These are phyloP conservation scores for Zygosaccharomyces pseudobailii DNA, from an alignment of 1,139 yeast genomes.

Conservation along the genomic window DNA sequence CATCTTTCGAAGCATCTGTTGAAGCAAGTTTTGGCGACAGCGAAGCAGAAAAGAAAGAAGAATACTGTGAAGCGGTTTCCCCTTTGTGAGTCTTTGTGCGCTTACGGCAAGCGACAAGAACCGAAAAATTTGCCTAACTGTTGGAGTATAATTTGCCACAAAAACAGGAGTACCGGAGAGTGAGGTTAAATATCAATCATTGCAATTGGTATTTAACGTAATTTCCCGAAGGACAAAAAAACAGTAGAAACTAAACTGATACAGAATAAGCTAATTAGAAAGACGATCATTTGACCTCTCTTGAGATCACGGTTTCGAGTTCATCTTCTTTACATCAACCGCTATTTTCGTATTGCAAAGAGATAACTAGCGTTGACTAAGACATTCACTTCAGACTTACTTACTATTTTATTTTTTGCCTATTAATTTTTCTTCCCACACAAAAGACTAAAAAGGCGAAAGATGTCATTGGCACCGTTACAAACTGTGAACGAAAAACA, in stretches of 20 bases:
- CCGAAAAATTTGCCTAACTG: neutral
- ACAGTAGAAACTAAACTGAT: neutral
- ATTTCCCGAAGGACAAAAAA: neutral
- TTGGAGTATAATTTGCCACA: neutral
- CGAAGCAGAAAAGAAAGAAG: neutral
- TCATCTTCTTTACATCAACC: neutral
- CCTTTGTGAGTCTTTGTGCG: neutral
- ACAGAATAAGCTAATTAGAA: neutral
- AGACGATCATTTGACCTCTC: neutral
- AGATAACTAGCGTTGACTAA: neutral
- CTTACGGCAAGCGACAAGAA: neutral
- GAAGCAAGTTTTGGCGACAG: neutral
- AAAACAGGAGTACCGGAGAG: neutral
- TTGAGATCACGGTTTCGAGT: neutral
- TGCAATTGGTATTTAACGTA: neutral
- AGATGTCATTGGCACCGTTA: slow-evolving; percentile 31
- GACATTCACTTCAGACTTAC: neutral
- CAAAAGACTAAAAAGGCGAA: neutral
- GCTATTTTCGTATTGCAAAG: neutral
- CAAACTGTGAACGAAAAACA: slow-evolving; percentile 34
- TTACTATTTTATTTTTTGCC: neutral
- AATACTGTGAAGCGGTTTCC: neutral
- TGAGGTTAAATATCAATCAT: neutral
- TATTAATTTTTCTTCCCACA: neutral
- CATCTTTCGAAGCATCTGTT: neutral